phyloP scores from a whole-genome alignment of 768 basidiomycete genomes.

The Calocybe indica region DNA sequence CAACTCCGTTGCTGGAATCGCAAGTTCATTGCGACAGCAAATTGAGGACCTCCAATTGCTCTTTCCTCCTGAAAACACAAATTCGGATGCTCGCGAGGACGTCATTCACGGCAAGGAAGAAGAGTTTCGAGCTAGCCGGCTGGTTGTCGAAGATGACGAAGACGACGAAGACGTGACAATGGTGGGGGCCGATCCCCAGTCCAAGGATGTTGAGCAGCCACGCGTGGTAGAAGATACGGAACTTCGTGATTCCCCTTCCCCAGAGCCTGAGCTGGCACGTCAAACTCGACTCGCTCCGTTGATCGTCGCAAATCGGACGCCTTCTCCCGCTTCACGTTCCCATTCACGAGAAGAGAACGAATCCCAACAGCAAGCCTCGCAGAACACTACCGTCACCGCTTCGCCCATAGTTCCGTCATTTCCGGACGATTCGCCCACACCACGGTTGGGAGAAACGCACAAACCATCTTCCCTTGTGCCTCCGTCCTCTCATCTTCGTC shows the following conservation, averaged over 20 bases:
- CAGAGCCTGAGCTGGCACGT: background rate
- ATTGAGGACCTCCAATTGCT: too few relatives aligned
- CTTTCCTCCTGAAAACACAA: too few relatives aligned
- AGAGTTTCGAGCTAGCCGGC: constrained; percentile 21
- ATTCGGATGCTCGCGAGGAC: constrained; percentile 5
- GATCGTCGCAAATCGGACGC: constrained; percentile 18
- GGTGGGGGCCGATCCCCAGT: too few relatives aligned
- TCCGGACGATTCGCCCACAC: constrained; percentile 3
- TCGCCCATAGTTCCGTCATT: constrained; percentile 12
- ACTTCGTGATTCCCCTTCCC: background rate
- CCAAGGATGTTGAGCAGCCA: constrained; percentile 5
- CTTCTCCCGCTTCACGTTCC: constrained; percentile 12
- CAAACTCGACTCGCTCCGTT: background rate
- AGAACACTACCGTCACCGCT: background rate
- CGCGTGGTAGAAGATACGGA: constrained; percentile 3
- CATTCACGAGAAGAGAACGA: background rate
- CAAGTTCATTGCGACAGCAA: too few relatives aligned
- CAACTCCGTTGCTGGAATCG: background rate
- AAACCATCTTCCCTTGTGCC: constrained; percentile 5
- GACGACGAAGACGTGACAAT: constrained; percentile 21
- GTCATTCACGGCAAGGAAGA: constrained; percentile 3
- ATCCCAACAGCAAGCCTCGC: too few relatives aligned
- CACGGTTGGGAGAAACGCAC: constrained; percentile 2
- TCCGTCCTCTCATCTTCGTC: constrained; percentile 19
- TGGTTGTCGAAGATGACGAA: constrained; percentile 44